phyloP scores from a whole-genome alignment of 1,139 yeast genomes.

The Debaryomycetaceae sp. region DNA sequence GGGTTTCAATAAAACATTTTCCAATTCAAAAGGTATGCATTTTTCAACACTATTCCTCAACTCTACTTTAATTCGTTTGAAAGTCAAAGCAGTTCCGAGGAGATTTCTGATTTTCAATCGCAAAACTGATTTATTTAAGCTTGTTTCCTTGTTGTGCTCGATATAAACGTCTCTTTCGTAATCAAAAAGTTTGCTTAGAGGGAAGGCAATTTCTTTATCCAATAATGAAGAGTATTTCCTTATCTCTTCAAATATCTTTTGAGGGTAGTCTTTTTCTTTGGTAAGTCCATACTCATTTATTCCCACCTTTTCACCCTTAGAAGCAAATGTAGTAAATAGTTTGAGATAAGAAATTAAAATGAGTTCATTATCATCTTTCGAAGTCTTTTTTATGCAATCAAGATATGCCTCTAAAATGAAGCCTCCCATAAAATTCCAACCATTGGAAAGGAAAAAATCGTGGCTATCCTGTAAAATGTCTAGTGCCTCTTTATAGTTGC shows the following conservation, averaged over 20 bases:
- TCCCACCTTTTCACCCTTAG: conserved; percentile 17
- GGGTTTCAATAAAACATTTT: conserved; percentile 9
- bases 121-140: conserved; percentile 21
- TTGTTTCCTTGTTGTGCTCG: conserved; percentile 16
- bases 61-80: conserved; percentile 18
- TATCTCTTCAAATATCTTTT: conserved; percentile 20
- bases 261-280: conserved; percentile 19
- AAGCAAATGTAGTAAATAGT: conserved; percentile 29
- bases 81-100: conserved; percentile 23
- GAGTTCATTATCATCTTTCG: conserved; percentile 19
- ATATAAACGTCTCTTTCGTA: conserved; percentile 25
- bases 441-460: conserved; percentile 59
- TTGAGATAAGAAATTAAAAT: conserved; percentile 31
- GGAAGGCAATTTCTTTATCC: conserved; percentile 19
- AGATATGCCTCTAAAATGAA: conserved; percentile 62
- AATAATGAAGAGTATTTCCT: conserved; percentile 16
- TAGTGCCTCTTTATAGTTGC: conserved; percentile 59
- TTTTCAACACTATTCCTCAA: conserved; percentile 11
- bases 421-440: conserved; percentile 75
- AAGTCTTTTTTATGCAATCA: conserved; percentile 58
- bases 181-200: conserved; percentile 29
- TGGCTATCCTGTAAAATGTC: conserved; percentile 65
- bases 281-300: conserved; percentile 28
- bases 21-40: conserved; percentile 8
- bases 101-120: conserved; percentile 22